Conservation (phyloP, 805 yeast genomes). For the Ogataea glucozyma region DNA sequence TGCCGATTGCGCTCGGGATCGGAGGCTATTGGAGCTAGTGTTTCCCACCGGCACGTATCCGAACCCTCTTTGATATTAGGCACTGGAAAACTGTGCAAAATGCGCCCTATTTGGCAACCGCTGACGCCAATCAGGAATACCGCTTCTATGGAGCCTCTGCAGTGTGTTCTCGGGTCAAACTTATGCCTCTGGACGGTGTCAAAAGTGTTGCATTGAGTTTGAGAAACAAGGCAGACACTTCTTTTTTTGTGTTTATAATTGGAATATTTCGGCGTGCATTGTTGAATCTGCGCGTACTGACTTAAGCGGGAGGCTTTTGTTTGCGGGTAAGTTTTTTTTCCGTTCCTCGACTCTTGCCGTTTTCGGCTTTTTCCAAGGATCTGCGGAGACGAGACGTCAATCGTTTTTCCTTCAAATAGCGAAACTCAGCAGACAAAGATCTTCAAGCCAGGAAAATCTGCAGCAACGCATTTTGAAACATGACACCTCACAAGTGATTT, state of each 20-base stretch:
- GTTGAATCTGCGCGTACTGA: conserved; percentile 3
- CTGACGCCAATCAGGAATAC: no score
- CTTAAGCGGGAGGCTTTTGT: conserved; percentile 6
- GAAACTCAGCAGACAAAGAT: no score
- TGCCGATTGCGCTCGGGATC: neutral
- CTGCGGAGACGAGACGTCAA: no score
- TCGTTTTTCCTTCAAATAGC: no score
- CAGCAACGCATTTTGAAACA: no score
- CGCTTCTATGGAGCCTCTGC: no score
- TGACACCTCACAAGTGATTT: neutral
- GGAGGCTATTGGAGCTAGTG: neutral
- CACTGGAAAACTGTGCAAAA: neutral
- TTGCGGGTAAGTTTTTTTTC: conserved; percentile 7
- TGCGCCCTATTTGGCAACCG: neutral
- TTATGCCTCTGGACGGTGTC: no score
- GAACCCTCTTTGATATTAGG: neutral
- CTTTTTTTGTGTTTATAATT: conserved; percentile 5
- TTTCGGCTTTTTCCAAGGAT: no score
- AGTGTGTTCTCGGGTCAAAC: no score
- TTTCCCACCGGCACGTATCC: conserved; percentile 1
- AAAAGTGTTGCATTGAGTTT: no score
- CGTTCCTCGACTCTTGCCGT: neutral
- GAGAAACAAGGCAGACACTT: conserved; percentile 1
- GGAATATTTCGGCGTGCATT: conserved; percentile 6
- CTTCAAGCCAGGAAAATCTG: no score